Evolutionary conservation across 257 asterid genomes (phyloP).

Genomic region (Mentha longifolia): DNA sequence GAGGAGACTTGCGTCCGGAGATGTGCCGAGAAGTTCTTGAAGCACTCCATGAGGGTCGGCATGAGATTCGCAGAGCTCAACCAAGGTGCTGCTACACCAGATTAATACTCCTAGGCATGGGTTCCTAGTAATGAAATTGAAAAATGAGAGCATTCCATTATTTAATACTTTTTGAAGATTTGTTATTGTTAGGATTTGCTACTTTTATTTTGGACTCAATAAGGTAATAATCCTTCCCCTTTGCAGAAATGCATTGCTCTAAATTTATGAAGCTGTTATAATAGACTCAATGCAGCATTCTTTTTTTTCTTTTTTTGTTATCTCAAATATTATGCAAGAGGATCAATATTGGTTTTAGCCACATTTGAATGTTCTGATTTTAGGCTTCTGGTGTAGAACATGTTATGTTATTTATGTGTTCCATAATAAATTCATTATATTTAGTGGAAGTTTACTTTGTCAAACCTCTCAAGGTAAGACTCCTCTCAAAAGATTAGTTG

Average conservation of each 20-base stretch:
- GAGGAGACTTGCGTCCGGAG: slow-evolving; percentile 94
- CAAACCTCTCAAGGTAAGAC: no score
- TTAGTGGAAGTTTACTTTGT: neutral
- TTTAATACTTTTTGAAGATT: slow-evolving; percentile 2
- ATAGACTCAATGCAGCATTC: slow-evolving; percentile 6
- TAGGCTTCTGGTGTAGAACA: neutral
- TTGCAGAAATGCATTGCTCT: slow-evolving; percentile 5
- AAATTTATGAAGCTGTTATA: neutral
- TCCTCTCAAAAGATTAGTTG: no score
- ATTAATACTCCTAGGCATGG: slow-evolving; percentile 34
- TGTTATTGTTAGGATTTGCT: neutral
- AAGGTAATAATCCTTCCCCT: slow-evolving; percentile 12
- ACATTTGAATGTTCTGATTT: neutral
- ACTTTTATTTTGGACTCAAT: slow-evolving; percentile 15
- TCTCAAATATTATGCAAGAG: neutral
- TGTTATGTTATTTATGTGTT: neutral
- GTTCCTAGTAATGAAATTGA: no score
- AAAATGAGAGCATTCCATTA: slow-evolving; percentile 2
- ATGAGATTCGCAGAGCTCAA: slow-evolving; percentile 89
- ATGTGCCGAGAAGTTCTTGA: slow-evolving; percentile 95
- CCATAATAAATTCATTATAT: neutral
- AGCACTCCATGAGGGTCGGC: slow-evolving; percentile 97
- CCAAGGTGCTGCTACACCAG: slow-evolving; percentile 88
- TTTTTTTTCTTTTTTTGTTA: neutral
- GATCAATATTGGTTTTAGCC: neutral